phyloP scores from a whole-genome alignment of 441 rosid species.

The Pelargonium citronellum region DNA sequence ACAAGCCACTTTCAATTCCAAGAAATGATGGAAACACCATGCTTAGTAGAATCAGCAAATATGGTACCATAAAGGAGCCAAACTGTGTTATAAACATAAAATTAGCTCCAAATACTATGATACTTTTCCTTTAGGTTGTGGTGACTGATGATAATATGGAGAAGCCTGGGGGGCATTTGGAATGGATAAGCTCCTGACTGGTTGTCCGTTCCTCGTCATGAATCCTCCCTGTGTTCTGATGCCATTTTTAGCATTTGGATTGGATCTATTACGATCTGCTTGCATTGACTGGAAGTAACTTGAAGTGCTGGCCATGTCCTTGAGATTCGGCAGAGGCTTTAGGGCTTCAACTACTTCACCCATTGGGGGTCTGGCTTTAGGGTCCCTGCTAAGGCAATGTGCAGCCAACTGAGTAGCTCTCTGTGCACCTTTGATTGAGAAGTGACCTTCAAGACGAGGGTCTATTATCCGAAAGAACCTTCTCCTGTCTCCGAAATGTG shows the following conservation, averaged over 20 bases:
- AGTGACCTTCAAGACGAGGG: conserved; percentile 67
- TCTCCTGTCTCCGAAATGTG: conserved; percentile 54
- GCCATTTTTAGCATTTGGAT: conserved; percentile 24
- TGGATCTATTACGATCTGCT: conserved; percentile 40
- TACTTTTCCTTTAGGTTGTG: conserved; percentile 51
- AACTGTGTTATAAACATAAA: conserved; percentile 6
- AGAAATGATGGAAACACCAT: neutral
- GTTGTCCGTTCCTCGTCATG: conserved; percentile 46
- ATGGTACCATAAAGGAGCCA: neutral
- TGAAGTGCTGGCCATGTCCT: conserved; percentile 69
- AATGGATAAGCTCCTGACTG: conserved; percentile 49
- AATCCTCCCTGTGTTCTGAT: conserved; percentile 47
- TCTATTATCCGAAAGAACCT: conserved; percentile 48
- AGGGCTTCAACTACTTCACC: conserved; percentile 50
- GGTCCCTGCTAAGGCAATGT: conserved; percentile 62
- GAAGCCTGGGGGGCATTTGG: conserved; percentile 46
- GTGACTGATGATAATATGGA: conserved; percentile 43
- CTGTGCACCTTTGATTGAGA: conserved; percentile 58
- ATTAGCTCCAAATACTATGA: conserved; percentile 21
- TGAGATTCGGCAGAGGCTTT: conserved; percentile 51
- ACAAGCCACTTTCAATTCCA: neutral
- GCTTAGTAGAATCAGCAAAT: neutral
- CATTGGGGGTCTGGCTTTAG: conserved; percentile 60
- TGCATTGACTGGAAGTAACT: conserved; percentile 56
- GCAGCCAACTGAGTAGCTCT: conserved; percentile 60